Conservation (phyloP, 768 basidiomycete genomes). For the Pisolithus sp. region DNA sequence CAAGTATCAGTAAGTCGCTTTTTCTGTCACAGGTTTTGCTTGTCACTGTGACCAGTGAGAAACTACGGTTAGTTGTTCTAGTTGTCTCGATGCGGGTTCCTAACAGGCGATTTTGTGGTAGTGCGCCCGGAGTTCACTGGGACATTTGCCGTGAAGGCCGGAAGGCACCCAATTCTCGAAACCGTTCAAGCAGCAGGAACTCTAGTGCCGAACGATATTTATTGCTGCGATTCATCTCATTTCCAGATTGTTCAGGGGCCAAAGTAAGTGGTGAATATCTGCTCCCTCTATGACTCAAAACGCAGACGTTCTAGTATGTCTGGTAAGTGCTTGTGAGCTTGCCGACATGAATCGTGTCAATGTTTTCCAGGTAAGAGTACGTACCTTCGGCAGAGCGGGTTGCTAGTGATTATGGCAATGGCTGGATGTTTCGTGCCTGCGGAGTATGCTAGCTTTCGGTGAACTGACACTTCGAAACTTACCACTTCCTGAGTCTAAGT, state of each 20-base stretch:
- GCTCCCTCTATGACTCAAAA: background rate
- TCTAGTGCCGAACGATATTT: slow-evolving; percentile 86
- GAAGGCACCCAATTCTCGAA: slow-evolving; percentile 85
- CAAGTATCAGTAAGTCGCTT: slow-evolving; percentile 60
- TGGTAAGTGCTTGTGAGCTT: slow-evolving; percentile 22
- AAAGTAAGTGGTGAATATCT: slow-evolving; percentile 46
- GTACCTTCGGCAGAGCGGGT: slow-evolving; percentile 80
- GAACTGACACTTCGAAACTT: background rate
- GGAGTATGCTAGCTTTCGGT: slow-evolving; percentile 88
- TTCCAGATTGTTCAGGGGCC: slow-evolving; percentile 94
- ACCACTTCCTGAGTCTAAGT: background rate
- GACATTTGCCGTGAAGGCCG: slow-evolving; percentile 82
- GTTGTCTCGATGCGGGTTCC: background rate
- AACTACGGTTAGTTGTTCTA: slow-evolving; percentile 37
- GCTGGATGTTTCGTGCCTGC: slow-evolving; percentile 90
- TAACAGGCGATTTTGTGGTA: slow-evolving; percentile 19
- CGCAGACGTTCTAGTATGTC: slow-evolving; percentile 47
- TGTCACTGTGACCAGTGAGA: slow-evolving; percentile 29
- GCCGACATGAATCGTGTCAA: background rate
- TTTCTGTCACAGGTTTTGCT: background rate
- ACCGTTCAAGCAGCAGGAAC: slow-evolving; percentile 58
- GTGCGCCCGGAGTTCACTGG: slow-evolving; percentile 91
- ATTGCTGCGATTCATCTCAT: slow-evolving; percentile 72
- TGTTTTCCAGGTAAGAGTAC: slow-evolving; percentile 74
- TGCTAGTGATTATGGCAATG: slow-evolving; percentile 82